Evolutionary conservation across 257 asterid species (phyloP), one percentile per base, ranked within the genome.

Genomic region (Cruciata laevipes): DNA sequence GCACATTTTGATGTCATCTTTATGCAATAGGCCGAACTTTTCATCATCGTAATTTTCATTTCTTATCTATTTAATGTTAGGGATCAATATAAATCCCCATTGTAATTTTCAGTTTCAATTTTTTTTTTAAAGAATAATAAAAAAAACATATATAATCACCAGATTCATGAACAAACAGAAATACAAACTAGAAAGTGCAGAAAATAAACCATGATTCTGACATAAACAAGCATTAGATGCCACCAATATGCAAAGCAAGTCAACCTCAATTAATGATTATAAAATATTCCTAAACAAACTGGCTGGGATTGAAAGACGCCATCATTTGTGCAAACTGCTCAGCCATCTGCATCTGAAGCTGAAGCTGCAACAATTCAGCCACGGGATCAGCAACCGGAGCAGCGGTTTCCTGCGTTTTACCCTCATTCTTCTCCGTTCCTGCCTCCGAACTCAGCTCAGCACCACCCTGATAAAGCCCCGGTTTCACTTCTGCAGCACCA

Each of bases 401-500:
- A 1, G 56, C 35, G 18, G 42, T 67, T 23, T 27, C 18, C 49
- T 64, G 20, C 18, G 66, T 47, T 6, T 52, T 65, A 57, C 55
- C 7, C 14, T 1, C 58, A 58, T 7, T 65, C 12, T 60, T 55
- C 10, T 11, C 14, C 6, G 55, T 38, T 53, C 1, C 23, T 0
- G 71, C 20, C 38, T 4, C 51, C 68, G 25, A n/a, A 6, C 6
- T 76, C 75, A 0, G 75, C 67, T 47, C 55, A 5, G 47, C 62
- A 21, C 67, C 75, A 6, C 82, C 88, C 61, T 70, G 84, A 55
- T 85, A 79, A 47, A 77, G 59, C 18, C 90, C 87, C 1, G 80
- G 86, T 52, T 81, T 81, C 20, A 88, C 95, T 69, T 83, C 90
- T 20, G 66, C 68, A 6, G 95, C 84, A 1, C 85, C 87, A 33